These are phyloP conservation scores for Diaporthe aspalathi DNA, from an alignment of 2,329 filamentous ascomycete species.

Conservation along the genomic window DNA sequence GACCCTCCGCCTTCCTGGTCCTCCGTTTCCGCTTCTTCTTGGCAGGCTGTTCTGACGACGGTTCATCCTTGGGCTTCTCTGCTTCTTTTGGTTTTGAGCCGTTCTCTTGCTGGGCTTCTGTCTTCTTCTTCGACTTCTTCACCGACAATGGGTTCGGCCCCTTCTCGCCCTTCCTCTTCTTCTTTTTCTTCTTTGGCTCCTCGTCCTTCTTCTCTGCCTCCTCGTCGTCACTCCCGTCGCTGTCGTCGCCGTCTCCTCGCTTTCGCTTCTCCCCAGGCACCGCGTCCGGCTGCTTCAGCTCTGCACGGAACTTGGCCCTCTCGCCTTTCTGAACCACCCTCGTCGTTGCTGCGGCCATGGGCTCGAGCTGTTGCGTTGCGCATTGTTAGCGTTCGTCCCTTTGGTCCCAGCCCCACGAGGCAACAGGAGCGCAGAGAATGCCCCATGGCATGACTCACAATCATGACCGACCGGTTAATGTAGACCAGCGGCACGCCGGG, in stretches of 20 bases:
- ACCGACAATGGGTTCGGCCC: conserved; percentile 50
- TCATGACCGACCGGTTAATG: conserved; percentile 82
- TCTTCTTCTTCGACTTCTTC: conserved; percentile 51
- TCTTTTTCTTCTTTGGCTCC: conserved; percentile 47
- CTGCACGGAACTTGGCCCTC: conserved; percentile 78
- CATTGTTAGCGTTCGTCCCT: conserved; percentile 5
- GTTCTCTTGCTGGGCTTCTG: conserved; percentile 26
- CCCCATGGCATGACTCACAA: conserved; percentile 55
- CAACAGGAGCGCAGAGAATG: not conserved
- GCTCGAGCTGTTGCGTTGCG: conserved; percentile 55
- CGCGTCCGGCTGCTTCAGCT: conserved; percentile 61
- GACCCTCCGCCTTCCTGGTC: conserved; percentile 44
- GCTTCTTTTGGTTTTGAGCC: conserved; percentile 31
- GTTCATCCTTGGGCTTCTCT: conserved; percentile 39
- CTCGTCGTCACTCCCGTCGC: conserved; percentile 49
- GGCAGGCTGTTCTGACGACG: conserved; percentile 42
- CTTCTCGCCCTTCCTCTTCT: conserved; percentile 49
- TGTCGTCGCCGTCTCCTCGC: conserved; percentile 54
- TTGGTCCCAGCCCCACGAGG: conserved; percentile 42
- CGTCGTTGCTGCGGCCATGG: conserved; percentile 77
- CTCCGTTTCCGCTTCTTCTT: conserved; percentile 54
- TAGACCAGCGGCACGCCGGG: conserved; percentile 82
- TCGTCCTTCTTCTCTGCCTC: conserved; percentile 44
- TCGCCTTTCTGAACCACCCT: conserved; percentile 75
- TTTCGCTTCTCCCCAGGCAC: conserved; percentile 60